Conservation (phyloP, 306 rosid species). For the Castanea sativa region DNA sequence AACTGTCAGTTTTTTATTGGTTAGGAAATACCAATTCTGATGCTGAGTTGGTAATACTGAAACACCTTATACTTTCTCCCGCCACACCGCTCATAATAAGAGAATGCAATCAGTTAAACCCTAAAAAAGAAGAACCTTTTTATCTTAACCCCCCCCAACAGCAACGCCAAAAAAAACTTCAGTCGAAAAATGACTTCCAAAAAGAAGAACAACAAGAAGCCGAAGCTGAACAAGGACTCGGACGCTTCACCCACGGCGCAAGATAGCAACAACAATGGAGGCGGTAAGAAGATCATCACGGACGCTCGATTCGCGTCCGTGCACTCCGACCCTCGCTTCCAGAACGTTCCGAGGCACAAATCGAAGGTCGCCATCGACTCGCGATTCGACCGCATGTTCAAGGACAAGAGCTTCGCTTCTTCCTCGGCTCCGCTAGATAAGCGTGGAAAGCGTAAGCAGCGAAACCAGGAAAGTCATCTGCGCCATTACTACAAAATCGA, state of each 20-base stretch:
- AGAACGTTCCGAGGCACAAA: constrained; percentile 57
- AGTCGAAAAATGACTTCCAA: constrained; percentile 32
- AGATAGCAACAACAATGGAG: constrained; percentile 1
- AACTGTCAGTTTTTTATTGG: too few species aligned
- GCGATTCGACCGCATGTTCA: constrained; percentile 65
- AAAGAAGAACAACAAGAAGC: constrained; percentile 6
- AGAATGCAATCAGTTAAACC: too few species aligned
- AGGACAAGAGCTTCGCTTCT: constrained; percentile 49
- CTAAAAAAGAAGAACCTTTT: too few species aligned
- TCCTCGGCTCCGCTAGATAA: constrained; percentile 76
- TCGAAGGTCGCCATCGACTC: constrained; percentile 72
- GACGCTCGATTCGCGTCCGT: constrained; percentile 59
- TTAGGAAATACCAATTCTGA: too few species aligned
- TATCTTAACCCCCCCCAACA: too few species aligned
- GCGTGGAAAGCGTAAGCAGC: constrained; percentile 59
- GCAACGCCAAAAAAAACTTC: neutral
- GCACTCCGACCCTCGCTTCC: constrained; percentile 85
- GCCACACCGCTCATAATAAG: too few species aligned
- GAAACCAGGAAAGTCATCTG: constrained; percentile 24
- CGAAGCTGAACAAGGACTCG: constrained; percentile 25
- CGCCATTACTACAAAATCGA: constrained; percentile 58
- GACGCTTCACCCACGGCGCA: constrained; percentile 6
- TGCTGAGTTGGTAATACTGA: too few species aligned
- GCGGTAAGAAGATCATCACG: constrained; percentile 33
- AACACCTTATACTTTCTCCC: too few species aligned